Percentiles rank a stretch among this genome's conserved stretches.
These are phyloP conservation scores for Euphorbia celastroides DNA, from an alignment of 441 rosid genomes.

Conservation along the genomic window DNA sequence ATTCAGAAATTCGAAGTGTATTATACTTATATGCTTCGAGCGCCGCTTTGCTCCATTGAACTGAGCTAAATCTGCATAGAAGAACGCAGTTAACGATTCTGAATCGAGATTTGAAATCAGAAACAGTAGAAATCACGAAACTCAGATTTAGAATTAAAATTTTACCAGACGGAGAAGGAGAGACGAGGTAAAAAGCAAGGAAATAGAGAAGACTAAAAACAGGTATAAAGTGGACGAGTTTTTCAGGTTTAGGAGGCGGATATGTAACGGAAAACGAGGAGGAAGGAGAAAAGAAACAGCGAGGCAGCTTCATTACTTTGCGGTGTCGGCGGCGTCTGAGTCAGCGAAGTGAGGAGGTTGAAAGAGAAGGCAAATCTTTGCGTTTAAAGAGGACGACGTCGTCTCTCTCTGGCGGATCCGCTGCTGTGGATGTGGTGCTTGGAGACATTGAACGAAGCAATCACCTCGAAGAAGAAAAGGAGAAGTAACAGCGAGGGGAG, in stretches of 20 bases:
- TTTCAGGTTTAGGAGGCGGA: constrained; percentile 40
- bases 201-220: constrained; percentile 70
- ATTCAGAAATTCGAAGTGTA: constrained; percentile 31
- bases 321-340: constrained; percentile 1
- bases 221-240: constrained; percentile 73
- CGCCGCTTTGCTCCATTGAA: constrained; percentile 57
- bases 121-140: not conserved
- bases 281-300: constrained; percentile 34
- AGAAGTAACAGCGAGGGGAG: constrained; percentile 49
- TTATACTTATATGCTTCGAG: constrained; percentile 46
- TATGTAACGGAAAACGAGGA: constrained; percentile 23
- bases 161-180: constrained; percentile 77
- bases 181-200: constrained; percentile 68
- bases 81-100: not conserved
- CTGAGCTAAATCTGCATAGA: constrained; percentile 60
- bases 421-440: constrained; percentile 58
- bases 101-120: not conserved
- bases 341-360: constrained; percentile 14
- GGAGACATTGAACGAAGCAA: constrained; percentile 26
- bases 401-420: constrained; percentile 22
- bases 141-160: not conserved
- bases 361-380: too few relatives aligned
- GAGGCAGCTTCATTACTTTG: constrained; percentile 49
- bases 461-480: constrained; percentile 53
- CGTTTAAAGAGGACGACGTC: not conserved